Percentiles rank a stretch among this genome's conserved stretches.
These are phyloP conservation scores for Rugonectria rugulosa DNA, from an alignment of 2,329 filamentous ascomycete species.

Conservation along the genomic window DNA sequence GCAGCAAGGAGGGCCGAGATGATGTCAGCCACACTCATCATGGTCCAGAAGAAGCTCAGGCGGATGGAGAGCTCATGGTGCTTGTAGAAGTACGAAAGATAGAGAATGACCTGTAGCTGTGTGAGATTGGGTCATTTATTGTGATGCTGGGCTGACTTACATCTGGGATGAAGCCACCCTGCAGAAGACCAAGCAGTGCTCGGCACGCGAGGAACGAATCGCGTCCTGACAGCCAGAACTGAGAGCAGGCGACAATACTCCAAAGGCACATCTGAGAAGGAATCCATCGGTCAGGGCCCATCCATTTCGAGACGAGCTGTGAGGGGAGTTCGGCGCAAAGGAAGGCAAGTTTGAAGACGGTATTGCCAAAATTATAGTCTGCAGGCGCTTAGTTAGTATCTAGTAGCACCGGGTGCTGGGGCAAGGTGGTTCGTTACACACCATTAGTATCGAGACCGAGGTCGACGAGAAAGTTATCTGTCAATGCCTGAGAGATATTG, in stretches of 20 bases:
- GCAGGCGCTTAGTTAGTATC: constrained; percentile 33
- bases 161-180: constrained; percentile 17
- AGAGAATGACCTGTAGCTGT: constrained; percentile 54
- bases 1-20: constrained; percentile 48
- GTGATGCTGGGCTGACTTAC: neutral
- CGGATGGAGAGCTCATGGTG: constrained; percentile 35
- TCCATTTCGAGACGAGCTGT: constrained; percentile 65
- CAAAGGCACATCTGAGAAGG: constrained; percentile 58
- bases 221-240: constrained; percentile 3
- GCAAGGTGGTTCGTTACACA: neutral
- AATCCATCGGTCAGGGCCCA: constrained; percentile 67
- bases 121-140: neutral
- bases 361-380: constrained; percentile 43
- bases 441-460: constrained; percentile 52
- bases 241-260: constrained; percentile 43
- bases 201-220: constrained; percentile 17
- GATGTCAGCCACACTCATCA: constrained; percentile 50
- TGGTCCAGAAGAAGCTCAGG: constrained; percentile 52
- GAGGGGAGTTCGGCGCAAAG: constrained; percentile 58
- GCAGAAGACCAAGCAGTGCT: constrained; percentile 11
- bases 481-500: constrained; percentile 55
- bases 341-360: constrained; percentile 43
- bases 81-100: constrained; percentile 74
- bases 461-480: constrained; percentile 55
- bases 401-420: neutral